Conservation (phyloP, 116 monocot species). For the Thalassia testudinum region DNA sequence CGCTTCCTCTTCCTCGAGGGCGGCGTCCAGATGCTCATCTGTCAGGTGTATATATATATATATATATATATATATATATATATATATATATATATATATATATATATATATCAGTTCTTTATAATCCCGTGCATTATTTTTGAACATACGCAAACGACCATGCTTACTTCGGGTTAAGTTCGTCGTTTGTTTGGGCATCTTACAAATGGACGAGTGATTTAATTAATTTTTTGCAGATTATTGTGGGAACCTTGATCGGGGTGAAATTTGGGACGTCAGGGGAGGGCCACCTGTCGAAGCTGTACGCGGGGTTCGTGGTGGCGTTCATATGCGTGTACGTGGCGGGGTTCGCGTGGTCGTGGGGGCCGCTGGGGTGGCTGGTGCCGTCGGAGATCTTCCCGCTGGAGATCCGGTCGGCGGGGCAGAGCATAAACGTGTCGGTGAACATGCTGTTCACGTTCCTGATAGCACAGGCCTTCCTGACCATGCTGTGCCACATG, state of each 20-base stretch:
- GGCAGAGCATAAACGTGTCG: constrained; percentile 9
- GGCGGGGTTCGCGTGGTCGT: too few relatives aligned
- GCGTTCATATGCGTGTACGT: too few relatives aligned
- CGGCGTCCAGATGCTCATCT: constrained; percentile 12
- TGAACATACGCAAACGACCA: background rate
- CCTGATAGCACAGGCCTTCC: too few relatives aligned
- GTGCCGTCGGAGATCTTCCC: constrained; percentile 14
- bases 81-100: background rate
- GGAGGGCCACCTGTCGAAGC: too few relatives aligned
- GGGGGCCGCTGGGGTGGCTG: constrained; percentile 15
- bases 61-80: background rate
- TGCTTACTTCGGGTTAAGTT: background rate
- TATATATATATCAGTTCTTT: too few relatives aligned
- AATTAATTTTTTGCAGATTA: background rate
- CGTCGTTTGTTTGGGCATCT: background rate
- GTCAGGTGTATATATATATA: background rate
- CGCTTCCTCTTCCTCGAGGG: constrained; percentile 13
- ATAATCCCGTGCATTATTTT: background rate
- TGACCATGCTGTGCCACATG: too few relatives aligned
- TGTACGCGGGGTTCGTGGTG: too few relatives aligned
- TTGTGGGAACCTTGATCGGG: too few relatives aligned
- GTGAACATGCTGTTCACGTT: too few relatives aligned
- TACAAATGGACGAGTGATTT: background rate
- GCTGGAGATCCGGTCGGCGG: constrained; percentile 12
- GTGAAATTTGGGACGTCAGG: too few relatives aligned